phyloP scores from a whole-genome alignment of 805 yeast genomes.

The Cyberlindnera misumaiensis region DNA sequence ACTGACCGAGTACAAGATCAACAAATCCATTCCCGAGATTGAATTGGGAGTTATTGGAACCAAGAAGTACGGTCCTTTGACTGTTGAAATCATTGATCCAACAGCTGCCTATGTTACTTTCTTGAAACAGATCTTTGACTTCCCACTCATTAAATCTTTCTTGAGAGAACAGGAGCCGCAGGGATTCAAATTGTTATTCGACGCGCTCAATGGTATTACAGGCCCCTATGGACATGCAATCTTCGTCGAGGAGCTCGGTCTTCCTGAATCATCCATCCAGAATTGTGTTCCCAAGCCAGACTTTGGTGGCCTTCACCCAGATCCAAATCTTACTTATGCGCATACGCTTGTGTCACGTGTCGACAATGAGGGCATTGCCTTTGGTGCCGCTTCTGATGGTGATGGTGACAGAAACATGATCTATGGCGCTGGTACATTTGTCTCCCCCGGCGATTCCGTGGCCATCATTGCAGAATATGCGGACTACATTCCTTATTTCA shows the following conservation, averaged over 20 bases:
- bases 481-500: constrained; percentile 85
- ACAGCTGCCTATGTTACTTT: constrained; percentile 70
- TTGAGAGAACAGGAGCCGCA: constrained; percentile 38
- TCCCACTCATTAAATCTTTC: constrained; percentile 69
- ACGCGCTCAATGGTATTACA: constrained; percentile 90
- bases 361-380: constrained; percentile 74
- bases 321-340: constrained; percentile 95
- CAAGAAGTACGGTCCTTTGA: constrained; percentile 47
- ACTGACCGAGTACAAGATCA: constrained; percentile 54
- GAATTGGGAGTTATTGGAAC: constrained; percentile 57
- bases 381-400: constrained; percentile 99
- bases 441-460: constrained; percentile 97
- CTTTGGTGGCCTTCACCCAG: constrained; percentile 97
- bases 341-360: constrained; percentile 78
- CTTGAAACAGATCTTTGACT: constrained; percentile 83
- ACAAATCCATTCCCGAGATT: constrained; percentile 52
- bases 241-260: constrained; percentile 77
- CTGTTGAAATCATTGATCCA: constrained; percentile 78
- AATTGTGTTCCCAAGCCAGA: constrained; percentile 78
- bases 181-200: constrained; percentile 73
- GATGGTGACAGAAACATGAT: constrained; percentile 99
- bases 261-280: constrained; percentile 66
- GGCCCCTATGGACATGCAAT: constrained; percentile 91
- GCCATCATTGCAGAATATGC: constrained; percentile 97
- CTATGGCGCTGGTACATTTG: constrained; percentile 90